A percentile compares a stretch with the other conserved stretches of the same genome.
These are phyloP conservation scores for Venturia carpophila DNA, from an alignment of 2,329 filamentous ascomycete species.

Conservation along the genomic window DNA sequence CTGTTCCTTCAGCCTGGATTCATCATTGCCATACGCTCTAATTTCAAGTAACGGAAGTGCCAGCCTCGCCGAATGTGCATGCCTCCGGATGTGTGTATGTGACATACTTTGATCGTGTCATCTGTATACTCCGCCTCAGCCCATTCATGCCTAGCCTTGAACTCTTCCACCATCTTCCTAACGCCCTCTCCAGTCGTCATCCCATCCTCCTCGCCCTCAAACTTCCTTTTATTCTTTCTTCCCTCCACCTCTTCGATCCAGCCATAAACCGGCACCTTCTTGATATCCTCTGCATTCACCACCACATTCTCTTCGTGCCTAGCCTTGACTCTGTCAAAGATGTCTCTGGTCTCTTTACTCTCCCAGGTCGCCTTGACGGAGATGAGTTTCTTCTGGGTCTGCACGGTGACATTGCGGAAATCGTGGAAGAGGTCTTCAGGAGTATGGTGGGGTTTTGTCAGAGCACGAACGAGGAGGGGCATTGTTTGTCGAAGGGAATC, in stretches of 20 bases:
- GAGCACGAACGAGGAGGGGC: not conserved
- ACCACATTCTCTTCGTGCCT: not conserved
- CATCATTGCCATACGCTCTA: too few relatives aligned
- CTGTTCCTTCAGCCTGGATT: too few relatives aligned
- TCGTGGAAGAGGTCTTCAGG: slow-evolving; percentile 12
- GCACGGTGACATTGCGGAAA: slow-evolving; percentile 3
- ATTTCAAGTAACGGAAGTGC: not conserved
- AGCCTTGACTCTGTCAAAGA: not conserved
- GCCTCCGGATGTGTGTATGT: not conserved
- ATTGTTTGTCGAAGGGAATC: slow-evolving; percentile 14
- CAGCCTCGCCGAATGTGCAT: not conserved
- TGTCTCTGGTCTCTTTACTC: slow-evolving; percentile 1
- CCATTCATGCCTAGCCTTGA: slow-evolving; percentile 1
- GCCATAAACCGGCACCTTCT: slow-evolving; percentile 15
- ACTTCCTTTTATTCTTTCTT: slow-evolving; percentile 8
- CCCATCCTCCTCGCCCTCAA: slow-evolving; percentile 11
- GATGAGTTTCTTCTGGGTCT: slow-evolving; percentile 6
- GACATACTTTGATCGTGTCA: slow-evolving; percentile 1
- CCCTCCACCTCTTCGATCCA: slow-evolving; percentile 19
- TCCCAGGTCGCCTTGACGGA: slow-evolving; percentile 5
- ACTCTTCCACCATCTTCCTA: not conserved
- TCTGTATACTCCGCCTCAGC: slow-evolving; percentile 4
- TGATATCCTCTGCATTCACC: not conserved
- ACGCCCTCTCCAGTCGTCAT: not conserved
- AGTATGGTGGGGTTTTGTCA: not conserved